These are phyloP conservation scores for Eucalyptus regnans DNA, from an alignment of 345 rosid species.

Conservation along the genomic window DNA sequence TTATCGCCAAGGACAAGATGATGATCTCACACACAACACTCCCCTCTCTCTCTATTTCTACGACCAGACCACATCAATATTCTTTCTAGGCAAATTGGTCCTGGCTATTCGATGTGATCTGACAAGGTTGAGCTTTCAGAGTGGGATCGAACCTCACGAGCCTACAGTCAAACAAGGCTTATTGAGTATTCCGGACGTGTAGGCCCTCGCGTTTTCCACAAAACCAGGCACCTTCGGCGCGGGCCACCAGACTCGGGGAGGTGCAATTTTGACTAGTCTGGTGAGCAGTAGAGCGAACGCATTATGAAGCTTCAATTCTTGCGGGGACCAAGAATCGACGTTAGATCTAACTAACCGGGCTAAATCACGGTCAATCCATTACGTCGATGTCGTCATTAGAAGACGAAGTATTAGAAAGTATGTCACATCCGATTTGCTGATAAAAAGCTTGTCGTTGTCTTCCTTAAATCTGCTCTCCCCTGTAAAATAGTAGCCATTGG, in stretches of 20 bases:
- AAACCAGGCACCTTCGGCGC: not conserved
- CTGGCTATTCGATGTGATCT: not conserved
- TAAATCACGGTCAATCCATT: not conserved
- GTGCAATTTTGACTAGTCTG: not conserved
- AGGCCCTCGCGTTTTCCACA: not conserved
- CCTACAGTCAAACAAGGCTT: not conserved
- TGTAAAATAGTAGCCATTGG: not conserved
- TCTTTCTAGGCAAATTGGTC: not conserved
- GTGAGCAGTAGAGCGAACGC: not conserved
- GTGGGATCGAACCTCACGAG: not conserved
- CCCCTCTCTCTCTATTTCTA: not conserved
- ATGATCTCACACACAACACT: not conserved
- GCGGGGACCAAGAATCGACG: not conserved
- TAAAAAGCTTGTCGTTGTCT: not conserved
- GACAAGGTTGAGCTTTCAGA: not conserved
- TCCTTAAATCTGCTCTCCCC: not conserved
- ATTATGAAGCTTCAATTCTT: not conserved
- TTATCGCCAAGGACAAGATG: not conserved
- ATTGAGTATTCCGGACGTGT: not conserved
- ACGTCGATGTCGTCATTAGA: not conserved
- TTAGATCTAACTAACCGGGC: not conserved
- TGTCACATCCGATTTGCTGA: not conserved
- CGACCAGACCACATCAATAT: not conserved
- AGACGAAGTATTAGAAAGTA: not conserved
- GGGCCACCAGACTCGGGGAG: not conserved